Conservation (phyloP, 768 basidiomycete species). For the Phaeolepiota aurea region DNA sequence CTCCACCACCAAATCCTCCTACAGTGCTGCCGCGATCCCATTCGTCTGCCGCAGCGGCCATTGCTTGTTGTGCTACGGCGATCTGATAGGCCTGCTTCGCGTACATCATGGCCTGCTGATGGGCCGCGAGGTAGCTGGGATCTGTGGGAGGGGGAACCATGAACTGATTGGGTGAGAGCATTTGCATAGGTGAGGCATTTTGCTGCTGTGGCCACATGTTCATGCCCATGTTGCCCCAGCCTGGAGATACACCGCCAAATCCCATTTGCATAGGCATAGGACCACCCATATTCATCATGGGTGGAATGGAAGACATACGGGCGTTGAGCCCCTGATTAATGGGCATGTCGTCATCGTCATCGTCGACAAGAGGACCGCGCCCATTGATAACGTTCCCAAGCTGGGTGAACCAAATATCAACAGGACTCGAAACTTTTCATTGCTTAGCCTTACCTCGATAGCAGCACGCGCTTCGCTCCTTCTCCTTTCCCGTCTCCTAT, state of each 20-base stretch:
- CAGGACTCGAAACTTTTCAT: no score
- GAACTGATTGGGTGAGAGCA: constrained; percentile 33
- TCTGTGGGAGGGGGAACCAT: constrained; percentile 41
- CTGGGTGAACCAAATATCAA: constrained; percentile 36
- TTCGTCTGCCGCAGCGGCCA: constrained; percentile 82
- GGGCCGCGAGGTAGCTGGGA: constrained; percentile 57
- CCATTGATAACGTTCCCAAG: constrained; percentile 87
- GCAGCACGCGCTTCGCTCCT: constrained; percentile 80
- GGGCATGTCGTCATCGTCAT: constrained; percentile 44
- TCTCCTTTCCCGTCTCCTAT: constrained; percentile 62
- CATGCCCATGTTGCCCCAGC: constrained; percentile 12
- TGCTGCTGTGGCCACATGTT: constrained; percentile 18
- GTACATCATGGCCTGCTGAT: constrained; percentile 80
- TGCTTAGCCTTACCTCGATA: constrained; percentile 69
- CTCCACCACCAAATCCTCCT: constrained; percentile 33
- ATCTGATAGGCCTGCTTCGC: constrained; percentile 89
- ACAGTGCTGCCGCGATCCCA: constrained; percentile 76
- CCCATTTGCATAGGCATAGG: constrained; percentile 27
- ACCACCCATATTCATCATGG: constrained; percentile 33
- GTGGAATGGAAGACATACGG: constrained; percentile 34
- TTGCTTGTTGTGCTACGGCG: constrained; percentile 86
- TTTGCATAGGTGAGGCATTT: constrained; percentile 19
- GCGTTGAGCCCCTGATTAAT: constrained; percentile 32
- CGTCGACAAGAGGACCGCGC: constrained; percentile 49
- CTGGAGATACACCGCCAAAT: constrained; percentile 11